phyloP scores from a whole-genome alignment of 2,329 filamentous ascomycete genomes.

The Shiraia bambusicola region DNA sequence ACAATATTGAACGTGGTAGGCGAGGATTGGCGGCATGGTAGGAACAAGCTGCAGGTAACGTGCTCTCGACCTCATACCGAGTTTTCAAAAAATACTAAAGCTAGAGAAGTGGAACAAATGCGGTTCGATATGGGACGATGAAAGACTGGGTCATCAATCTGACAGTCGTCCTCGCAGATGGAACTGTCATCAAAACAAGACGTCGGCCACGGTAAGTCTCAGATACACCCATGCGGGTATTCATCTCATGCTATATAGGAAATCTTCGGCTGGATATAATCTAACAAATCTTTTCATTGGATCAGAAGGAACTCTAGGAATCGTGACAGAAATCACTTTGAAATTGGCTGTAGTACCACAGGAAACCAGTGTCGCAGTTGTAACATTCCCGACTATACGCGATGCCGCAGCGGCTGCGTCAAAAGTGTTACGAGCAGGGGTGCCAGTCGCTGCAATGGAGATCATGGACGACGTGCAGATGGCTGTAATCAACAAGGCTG shows the following conservation, averaged over 20 bases:
- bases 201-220: slow-evolving; percentile 61
- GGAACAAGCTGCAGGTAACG: slow-evolving; percentile 64
- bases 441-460: slow-evolving; percentile 77
- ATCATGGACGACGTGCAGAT: slow-evolving; percentile 90
- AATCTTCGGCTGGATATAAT: slow-evolving; percentile 82
- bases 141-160: slow-evolving; percentile 85
- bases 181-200: slow-evolving; percentile 76
- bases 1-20: slow-evolving; percentile 43
- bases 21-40: slow-evolving; percentile 81
- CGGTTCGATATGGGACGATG: slow-evolving; percentile 81
- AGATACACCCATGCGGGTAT: not conserved
- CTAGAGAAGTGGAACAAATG: slow-evolving; percentile 68
- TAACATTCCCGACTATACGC: slow-evolving; percentile 74
- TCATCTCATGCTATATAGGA: slow-evolving; percentile 44
- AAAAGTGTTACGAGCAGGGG: slow-evolving; percentile 71
- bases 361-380: slow-evolving; percentile 75
- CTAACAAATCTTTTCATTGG: slow-evolving; percentile 78
- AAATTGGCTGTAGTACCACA: slow-evolving; percentile 77
- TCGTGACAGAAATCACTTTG: slow-evolving; percentile 80
- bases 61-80: not conserved
- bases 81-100: slow-evolving; percentile 12
- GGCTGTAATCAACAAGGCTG: slow-evolving; percentile 75
- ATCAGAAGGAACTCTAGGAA: slow-evolving; percentile 76
- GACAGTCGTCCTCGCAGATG: slow-evolving; percentile 77
- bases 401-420: slow-evolving; percentile 74